A percentile compares a stretch with the other conserved stretches of the same genome.
These are phyloP conservation scores for Lindgomyces ingoldianus DNA, from an alignment of 495 filamentous ascomycete genomes.

Conservation along the genomic window DNA sequence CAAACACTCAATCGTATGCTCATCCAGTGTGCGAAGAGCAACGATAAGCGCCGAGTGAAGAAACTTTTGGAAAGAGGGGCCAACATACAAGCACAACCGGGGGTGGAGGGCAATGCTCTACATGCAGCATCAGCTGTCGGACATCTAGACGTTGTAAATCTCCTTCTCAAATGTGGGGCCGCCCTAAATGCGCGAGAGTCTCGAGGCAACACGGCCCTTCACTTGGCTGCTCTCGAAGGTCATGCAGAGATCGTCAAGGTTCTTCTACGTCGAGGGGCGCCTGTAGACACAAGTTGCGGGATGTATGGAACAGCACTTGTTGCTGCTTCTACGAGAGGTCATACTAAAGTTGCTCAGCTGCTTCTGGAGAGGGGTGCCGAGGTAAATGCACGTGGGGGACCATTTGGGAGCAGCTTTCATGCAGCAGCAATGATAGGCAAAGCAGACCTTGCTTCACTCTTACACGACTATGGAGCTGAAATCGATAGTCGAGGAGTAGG, in stretches of 20 bases:
- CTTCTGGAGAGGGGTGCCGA: conserved; percentile 13
- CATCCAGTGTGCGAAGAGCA: neutral
- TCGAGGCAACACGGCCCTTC: conserved; percentile 2
- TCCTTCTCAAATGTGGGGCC: conserved; percentile 4
- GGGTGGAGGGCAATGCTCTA: conserved; percentile 14
- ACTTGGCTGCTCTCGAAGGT: conserved; percentile 17
- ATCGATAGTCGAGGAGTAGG: conserved; percentile 3
- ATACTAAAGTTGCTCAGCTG: conserved; percentile 3
- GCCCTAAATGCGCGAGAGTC: neutral
- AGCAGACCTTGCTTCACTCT: conserved; percentile 15
- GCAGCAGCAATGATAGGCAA: conserved; percentile 3
- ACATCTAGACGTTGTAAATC: conserved; percentile 1
- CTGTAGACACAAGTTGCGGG: conserved; percentile 7
- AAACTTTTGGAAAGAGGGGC: conserved; percentile 18
- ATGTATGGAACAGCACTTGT: conserved; percentile 14
- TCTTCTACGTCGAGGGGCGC: conserved; percentile 10
- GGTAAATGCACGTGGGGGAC: neutral
- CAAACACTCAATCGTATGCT: conserved; percentile 10
- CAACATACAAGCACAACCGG: conserved; percentile 1
- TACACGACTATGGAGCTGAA: conserved; percentile 29
- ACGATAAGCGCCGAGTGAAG: conserved; percentile 5
- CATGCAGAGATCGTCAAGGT: conserved; percentile 8
- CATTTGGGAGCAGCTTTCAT: conserved; percentile 5
- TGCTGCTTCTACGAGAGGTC: conserved; percentile 9
- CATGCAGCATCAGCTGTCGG: conserved; percentile 24